phyloP scores from a whole-genome alignment of 495 filamentous ascomycete species.

The Tuber indicum region DNA sequence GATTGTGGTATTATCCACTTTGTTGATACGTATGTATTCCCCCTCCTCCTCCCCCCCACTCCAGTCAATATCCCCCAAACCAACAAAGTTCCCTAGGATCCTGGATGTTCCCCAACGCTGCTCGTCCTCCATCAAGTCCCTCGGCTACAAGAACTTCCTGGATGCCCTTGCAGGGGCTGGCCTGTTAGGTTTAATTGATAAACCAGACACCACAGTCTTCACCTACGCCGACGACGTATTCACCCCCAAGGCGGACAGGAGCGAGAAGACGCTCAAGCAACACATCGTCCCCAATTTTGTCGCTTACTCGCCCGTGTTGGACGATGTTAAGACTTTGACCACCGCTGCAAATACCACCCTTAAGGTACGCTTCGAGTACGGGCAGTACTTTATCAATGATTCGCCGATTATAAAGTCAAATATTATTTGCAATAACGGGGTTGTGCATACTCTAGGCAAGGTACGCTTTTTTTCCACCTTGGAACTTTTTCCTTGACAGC shows the following conservation, averaged over 20 bases:
- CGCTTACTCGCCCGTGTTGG: background rate
- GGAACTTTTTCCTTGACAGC: background rate
- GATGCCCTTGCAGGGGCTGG: background rate
- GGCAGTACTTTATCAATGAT: background rate
- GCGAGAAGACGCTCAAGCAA: background rate
- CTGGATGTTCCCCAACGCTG: background rate
- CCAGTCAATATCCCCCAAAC: background rate
- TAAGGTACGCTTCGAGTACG: background rate
- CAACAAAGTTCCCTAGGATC: background rate
- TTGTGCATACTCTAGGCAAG: background rate
- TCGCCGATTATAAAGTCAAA: background rate
- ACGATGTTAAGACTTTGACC: background rate
- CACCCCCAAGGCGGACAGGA: background rate
- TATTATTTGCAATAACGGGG: background rate
- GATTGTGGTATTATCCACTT: background rate
- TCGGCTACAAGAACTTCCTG: background rate
- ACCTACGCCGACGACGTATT: background rate
- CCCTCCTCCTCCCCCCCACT: background rate
- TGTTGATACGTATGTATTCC: slow-evolving; percentile 1
- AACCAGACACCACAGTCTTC: background rate
- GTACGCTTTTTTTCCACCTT: background rate
- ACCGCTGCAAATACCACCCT: background rate
- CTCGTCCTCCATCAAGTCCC: background rate
- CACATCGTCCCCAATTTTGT: background rate
- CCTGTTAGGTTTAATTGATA: background rate